These are phyloP conservation scores for Dalbergia cultrata DNA, from an alignment of 306 rosid genomes.

Conservation along the genomic window DNA sequence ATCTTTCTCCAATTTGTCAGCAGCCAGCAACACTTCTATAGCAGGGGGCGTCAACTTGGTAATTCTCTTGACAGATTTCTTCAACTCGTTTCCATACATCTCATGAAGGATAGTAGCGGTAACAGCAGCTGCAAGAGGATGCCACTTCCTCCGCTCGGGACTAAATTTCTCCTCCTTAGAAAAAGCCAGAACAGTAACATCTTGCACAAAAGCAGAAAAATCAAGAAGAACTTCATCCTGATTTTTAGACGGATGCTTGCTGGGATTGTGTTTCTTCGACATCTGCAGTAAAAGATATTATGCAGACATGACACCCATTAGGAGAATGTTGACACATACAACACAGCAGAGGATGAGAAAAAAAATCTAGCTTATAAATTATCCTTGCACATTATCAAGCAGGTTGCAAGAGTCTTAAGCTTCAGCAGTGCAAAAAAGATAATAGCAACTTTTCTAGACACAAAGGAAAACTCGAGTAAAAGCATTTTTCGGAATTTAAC, in stretches of 20 bases:
- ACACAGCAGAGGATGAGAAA: neutral
- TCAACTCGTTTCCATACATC: constrained; percentile 85
- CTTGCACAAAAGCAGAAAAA: constrained; percentile 76
- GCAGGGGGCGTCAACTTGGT: constrained; percentile 83
- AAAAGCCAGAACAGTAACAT: constrained; percentile 69
- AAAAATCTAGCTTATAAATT: constrained; percentile 25
- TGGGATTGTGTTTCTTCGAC: constrained; percentile 65
- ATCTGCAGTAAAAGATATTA: constrained; percentile 65
- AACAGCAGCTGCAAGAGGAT: constrained; percentile 86
- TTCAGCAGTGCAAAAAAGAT: neutral
- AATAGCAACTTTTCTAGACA: neutral
- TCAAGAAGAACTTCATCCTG: constrained; percentile 59
- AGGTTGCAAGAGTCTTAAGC: constrained; percentile 7
- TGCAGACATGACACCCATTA: neutral
- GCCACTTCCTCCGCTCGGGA: constrained; percentile 84
- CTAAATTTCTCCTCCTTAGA: constrained; percentile 81
- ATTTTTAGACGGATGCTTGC: constrained; percentile 64
- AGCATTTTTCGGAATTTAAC: neutral
- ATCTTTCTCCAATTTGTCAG: constrained; percentile 95
- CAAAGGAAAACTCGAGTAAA: neutral
- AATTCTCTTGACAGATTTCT: constrained; percentile 65
- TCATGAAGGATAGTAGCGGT: constrained; percentile 88
- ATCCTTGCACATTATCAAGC: neutral
- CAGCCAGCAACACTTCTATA: constrained; percentile 78
- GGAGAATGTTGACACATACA: neutral